Conservation (phyloP, 2,329 filamentous ascomycete genomes). For the Ceratocystis albifundus region DNA sequence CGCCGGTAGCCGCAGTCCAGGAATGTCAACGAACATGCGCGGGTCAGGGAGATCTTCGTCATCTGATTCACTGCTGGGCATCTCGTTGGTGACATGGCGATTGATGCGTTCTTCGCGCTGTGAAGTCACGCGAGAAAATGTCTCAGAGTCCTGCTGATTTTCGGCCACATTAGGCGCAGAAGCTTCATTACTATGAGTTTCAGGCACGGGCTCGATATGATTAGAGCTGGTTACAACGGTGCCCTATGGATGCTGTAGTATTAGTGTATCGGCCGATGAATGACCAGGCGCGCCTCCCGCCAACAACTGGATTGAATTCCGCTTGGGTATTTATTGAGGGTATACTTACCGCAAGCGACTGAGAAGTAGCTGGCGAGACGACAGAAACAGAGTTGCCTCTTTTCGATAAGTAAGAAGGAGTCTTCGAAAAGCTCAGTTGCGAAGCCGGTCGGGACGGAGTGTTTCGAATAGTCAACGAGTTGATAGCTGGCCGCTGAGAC, state of each 20-base stretch:
- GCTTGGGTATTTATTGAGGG: too few species aligned
- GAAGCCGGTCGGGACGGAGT: not conserved
- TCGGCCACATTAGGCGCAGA: too few species aligned
- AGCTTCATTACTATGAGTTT: too few species aligned
- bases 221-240: too few species aligned
- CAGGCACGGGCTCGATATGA: too few species aligned
- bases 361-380: not conserved
- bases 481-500: not conserved
- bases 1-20: constrained; percentile 1
- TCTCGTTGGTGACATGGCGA: not conserved
- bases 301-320: too few species aligned
- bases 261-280: too few species aligned
- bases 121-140: not conserved
- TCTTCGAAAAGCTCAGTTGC: not conserved
- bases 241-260: too few species aligned
- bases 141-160: not conserved
- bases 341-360: not conserved
- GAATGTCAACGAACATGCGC: constrained; percentile 12
- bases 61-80: not conserved
- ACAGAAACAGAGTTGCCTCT: not conserved
- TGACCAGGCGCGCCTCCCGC: too few species aligned
- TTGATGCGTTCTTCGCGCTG: not conserved
- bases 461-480: not conserved
- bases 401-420: not conserved
- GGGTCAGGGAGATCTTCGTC: constrained; percentile 10